Evolutionary conservation across 768 basidiomycete genomes (phyloP), one percentile per base, ranked within the genome.

Genomic region (Rubroboletus satanas): DNA sequence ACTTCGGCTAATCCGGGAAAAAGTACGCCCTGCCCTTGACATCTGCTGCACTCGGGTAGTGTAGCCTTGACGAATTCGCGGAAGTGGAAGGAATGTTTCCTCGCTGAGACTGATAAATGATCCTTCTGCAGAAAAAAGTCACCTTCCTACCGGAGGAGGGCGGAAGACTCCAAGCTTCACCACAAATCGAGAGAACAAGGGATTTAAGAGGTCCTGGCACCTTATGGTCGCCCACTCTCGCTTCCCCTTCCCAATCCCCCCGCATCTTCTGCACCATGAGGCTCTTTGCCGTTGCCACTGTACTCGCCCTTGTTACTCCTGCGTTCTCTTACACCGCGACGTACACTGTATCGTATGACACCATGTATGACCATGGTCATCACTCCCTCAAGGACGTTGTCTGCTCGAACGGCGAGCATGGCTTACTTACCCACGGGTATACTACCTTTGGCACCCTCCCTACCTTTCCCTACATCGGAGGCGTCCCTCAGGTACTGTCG

Each of bases 381-480:
- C 62, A 62, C 26, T 78, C 78, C 11, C 71, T 85, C 21, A 53
- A 65, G 60, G 68, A 61, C 3, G 75, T 81, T 37, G 72, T 76
- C 42, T 83, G 83, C 71, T 81, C 79, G 1, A 71, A 80, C 58
- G 83, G 84, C 8, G 54, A 67, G 23, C 71, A 83, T 51, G 84
- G 84, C 14, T 71, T 87, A 21, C 33, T 75, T 12, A 74, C 75
- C 14, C 68, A 45, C 18, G 75, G 63, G 26, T 85, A 73, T 68
- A 74, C 69, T 4, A 83, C 77, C 36, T 80, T 85, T 48, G 74
- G 72, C 14, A 69, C 72, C 36, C 66, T 87, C 29, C 83, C 84
- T 2, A 70, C 68, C 44, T 88, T 84, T 74, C 83, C 85, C 1
- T 64, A 73, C 66, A 82, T 87, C 61, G 84, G 83, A 31, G 84